These are phyloP conservation scores for Asterochloris erici DNA, from an alignment of 139 green algal species.

Conservation along the genomic window DNA sequence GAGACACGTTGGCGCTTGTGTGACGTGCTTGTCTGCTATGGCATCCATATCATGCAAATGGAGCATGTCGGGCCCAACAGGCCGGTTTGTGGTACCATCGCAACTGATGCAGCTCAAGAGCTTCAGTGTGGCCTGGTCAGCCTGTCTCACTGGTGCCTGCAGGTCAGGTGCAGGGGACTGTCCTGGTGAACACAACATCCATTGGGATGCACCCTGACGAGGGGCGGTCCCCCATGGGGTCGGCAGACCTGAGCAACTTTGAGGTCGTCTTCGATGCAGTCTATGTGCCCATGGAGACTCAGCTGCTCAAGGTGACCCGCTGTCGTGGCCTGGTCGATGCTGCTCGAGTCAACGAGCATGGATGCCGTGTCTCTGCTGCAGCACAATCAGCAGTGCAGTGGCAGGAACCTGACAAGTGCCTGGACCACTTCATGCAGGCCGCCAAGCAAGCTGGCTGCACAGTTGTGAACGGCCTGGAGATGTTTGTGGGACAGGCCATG, in stretches of 20 bases:
- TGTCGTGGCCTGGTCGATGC: too few relatives aligned
- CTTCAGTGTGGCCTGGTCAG: too few relatives aligned
- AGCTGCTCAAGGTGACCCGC: conserved; percentile 51
- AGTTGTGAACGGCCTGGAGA: conserved; percentile 77
- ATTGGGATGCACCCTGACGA: conserved; percentile 86
- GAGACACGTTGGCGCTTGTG: too few relatives aligned
- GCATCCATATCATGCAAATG: too few relatives aligned
- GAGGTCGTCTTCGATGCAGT: conserved; percentile 96
- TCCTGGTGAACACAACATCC: conserved; percentile 93
- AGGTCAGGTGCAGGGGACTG: conserved; percentile 57
- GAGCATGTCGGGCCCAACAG: too few relatives aligned
- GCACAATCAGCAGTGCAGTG: not conserved
- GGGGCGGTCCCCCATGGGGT: conserved; percentile 61
- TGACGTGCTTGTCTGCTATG: too few relatives aligned
- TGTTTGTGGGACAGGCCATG: conserved; percentile 97
- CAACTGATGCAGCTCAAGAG: too few relatives aligned
- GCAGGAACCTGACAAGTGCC: not conserved
- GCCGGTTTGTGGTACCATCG: too few relatives aligned
- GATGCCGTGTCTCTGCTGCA: not conserved
- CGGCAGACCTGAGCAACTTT: conserved; percentile 41
- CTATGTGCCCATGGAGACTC: conserved; percentile 93
- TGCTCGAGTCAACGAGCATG: too few relatives aligned
- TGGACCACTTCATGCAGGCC: not conserved
- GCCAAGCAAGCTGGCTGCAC: conserved; percentile 34
- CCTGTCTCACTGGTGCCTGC: not conserved